Evolutionary conservation across 2,329 filamentous ascomycete species (phyloP), one percentile per base, ranked within the genome.

Genomic region (Microdochium trichocladiopsis): DNA sequence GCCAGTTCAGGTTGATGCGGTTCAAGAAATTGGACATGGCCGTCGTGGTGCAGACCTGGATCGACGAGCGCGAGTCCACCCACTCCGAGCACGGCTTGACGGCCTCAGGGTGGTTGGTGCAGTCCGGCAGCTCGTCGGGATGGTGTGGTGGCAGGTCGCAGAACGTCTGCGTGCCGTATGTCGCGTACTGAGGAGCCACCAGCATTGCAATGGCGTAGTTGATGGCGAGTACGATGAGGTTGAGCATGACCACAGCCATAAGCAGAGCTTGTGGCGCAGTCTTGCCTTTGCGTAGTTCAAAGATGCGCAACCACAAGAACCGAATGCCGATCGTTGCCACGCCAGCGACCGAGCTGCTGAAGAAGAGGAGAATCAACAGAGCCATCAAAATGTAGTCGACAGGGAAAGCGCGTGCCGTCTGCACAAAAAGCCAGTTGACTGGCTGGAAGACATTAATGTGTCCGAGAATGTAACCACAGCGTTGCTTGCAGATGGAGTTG

Each of bases 121-220:
- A 99, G 68, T 95, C 84, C 6, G 90, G 87, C 60, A 85, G 83
- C 56, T 80, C 78, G 52, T 83, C 83, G 0, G 81, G 77, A 53
- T 80, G 74, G 36, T 73, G 74, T 2, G 84, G 79, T 31, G 84
- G 77, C 57, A 87, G 83, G 61, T 90, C 86, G 71, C 94, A 99
- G 73, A 92, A 96, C 1, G 88, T 96, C 69, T 99, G 94, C 0
- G 92, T 90, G 49, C 94, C 94, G 65, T 90, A 99, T 51, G 87
- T 95, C 48, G 93, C 84, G 66, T 99, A 99, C 65, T 97, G 92
- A 1, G 94, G 94, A 5, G 91, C 94, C n/a, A 96, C 84, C 56
- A 97, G 78, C 87, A 95, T 96, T 53, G 90, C 87, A 43, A 97
- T 76, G 9, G 90, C 84, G 68, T 97, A 99, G 72, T 97, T 96